Evolutionary conservation across 768 basidiomycete species (phyloP).

Genomic region (Zangia roseola): DNA sequence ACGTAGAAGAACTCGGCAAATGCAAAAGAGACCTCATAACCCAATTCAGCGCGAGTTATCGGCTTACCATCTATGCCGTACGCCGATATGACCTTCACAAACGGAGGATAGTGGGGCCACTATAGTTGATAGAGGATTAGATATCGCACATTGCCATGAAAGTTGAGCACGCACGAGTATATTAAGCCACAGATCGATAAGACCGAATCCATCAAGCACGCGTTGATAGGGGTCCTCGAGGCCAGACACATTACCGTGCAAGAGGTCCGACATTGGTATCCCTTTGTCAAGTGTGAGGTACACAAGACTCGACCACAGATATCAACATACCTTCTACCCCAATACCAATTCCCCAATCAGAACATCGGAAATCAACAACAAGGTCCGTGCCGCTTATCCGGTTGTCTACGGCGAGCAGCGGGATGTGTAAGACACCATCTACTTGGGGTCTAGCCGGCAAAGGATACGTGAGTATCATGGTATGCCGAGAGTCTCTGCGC

Average conservation of each 20-base stretch:
- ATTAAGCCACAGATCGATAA: constrained; percentile 17
- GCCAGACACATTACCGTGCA: constrained; percentile 18
- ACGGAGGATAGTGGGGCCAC: constrained; percentile 29
- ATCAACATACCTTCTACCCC: constrained; percentile 16
- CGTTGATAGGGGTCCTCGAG: constrained; percentile 19
- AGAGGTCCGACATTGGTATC: constrained; percentile 26
- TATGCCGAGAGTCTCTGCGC: not conserved
- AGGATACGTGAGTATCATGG: constrained; percentile 15
- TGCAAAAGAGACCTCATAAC: constrained; percentile 28
- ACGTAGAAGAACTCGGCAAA: constrained; percentile 32
- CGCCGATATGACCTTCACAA: constrained; percentile 23
- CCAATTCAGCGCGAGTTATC: constrained; percentile 23
- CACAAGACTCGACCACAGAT: not conserved
- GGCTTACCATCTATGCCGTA: constrained; percentile 16
- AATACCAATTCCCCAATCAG: constrained; percentile 25
- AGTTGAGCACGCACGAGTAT: constrained; percentile 20
- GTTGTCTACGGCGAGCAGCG: constrained; percentile 25
- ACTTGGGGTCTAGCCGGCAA: constrained; percentile 20
- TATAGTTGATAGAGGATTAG: constrained; percentile 5
- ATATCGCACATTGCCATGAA: not conserved
- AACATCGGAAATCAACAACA: constrained; percentile 19
- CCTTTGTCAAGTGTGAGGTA: constrained; percentile 10
- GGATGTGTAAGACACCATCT: constrained; percentile 21
- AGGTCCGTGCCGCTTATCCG: constrained; percentile 15
- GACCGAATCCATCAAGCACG: constrained; percentile 21